Conservation (phyloP, 768 basidiomycete species). For the Phylloporus arenicola region DNA sequence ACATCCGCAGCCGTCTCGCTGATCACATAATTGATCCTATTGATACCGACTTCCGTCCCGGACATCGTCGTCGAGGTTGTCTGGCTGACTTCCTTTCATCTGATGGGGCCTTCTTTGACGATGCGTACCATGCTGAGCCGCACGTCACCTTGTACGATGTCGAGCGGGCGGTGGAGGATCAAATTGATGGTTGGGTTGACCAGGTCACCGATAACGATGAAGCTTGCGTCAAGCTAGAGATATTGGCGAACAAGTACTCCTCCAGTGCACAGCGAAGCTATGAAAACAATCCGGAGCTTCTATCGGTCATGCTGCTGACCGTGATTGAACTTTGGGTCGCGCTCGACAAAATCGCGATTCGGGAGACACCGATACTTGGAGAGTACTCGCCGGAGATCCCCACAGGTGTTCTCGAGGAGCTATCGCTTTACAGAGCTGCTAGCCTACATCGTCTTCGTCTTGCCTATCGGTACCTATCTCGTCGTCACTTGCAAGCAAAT, state of each 20-base stretch:
- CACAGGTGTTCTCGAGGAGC: constrained; percentile 14
- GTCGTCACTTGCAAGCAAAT: constrained; percentile 21
- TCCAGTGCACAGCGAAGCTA: constrained; percentile 25
- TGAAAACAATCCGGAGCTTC: constrained; percentile 32
- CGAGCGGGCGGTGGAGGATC: constrained; percentile 29
- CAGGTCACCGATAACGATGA: constrained; percentile 3
- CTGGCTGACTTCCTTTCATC: constrained; percentile 17
- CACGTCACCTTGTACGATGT: constrained; percentile 32
- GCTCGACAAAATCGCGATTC: constrained; percentile 24
- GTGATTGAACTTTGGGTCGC: constrained; percentile 35
- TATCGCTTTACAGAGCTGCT: constrained; percentile 27
- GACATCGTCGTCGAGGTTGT: constrained; percentile 4
- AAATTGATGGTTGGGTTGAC: constrained; percentile 33
- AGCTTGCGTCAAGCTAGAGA: constrained; percentile 18
- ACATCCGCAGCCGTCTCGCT: constrained; percentile 22
- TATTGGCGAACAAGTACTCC: constrained; percentile 26
- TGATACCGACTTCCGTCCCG: background rate
- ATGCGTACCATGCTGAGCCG: constrained; percentile 10
- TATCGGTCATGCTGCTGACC: constrained; percentile 41
- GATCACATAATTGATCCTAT: background rate
- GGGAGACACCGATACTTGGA: constrained; percentile 21
- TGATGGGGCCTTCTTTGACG: constrained; percentile 7
- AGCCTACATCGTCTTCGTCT: constrained; percentile 25
- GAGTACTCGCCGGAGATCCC: constrained; percentile 34
- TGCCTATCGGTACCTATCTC: constrained; percentile 29